Evolutionary conservation across 2,329 filamentous ascomycete species (phyloP).

Genomic region (Fusarium lateritium): DNA sequence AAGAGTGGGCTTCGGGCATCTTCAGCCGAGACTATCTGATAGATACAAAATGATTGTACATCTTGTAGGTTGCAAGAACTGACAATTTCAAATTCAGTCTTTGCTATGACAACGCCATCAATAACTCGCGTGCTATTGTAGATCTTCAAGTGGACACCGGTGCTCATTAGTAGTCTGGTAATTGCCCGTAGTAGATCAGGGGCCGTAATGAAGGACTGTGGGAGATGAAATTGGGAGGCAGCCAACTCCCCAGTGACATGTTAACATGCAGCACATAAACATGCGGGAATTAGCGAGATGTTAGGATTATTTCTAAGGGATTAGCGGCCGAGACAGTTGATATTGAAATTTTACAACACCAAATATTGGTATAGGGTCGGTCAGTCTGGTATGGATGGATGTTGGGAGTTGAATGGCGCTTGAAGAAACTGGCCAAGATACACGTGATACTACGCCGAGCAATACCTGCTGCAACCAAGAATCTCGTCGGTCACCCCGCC

Average conservation of each 20-base stretch:
- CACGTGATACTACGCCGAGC: slow-evolving; percentile 25
- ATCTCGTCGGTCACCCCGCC: slow-evolving; percentile 10
- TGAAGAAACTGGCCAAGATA: slow-evolving; percentile 5
- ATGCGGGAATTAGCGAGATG: slow-evolving; percentile 17
- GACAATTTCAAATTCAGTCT: background rate
- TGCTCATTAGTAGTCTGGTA: background rate
- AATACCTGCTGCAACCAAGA: background rate
- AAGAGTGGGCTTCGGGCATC: slow-evolving; percentile 29
- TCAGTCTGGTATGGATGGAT: no score
- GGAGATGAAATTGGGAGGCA: slow-evolving; percentile 42
- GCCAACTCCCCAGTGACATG: slow-evolving; percentile 21
- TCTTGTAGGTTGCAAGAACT: background rate
- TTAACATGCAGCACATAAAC: slow-evolving; percentile 15
- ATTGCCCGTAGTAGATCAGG: slow-evolving; percentile 13
- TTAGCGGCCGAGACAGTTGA: slow-evolving; percentile 16
- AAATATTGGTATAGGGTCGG: slow-evolving; percentile 1
- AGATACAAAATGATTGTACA: background rate
- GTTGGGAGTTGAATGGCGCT: background rate
- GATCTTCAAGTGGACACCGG: slow-evolving; percentile 9
- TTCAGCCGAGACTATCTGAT: slow-evolving; percentile 14
- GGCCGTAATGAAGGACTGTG: slow-evolving; percentile 19
- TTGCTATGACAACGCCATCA: slow-evolving; percentile 12
- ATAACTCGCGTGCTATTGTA: slow-evolving; percentile 9
- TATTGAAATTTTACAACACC: slow-evolving; percentile 16
- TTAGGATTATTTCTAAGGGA: background rate